Evolutionary conservation across 1,284 basidiomycete species (phyloP), one percentile per base, ranked within the genome.

Genomic region (Phylloboletellus chloephorus): DNA sequence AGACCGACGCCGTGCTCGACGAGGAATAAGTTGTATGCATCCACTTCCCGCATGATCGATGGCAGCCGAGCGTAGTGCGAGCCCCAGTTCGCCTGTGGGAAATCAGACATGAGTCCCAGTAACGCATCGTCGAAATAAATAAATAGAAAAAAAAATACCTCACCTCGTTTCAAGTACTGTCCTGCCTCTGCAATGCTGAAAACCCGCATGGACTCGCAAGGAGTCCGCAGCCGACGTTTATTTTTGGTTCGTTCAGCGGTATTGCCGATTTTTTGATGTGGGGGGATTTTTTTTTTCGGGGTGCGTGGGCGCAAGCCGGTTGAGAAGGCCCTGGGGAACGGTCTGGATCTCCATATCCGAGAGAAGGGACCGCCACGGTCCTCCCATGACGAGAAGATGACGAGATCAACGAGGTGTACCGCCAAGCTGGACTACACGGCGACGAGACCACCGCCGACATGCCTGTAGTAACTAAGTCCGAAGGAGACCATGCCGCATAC

Each of bases 101-200:
- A 65, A 37, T 69, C 49, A 5, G 46, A n/a, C n/a, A n/a, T n/a
- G n/a, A n/a, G n/a, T n/a, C n/a, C n/a, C n/a, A n/a, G n/a, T n/a
- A n/a, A n/a, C n/a, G n/a, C n/a, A n/a, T 46, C 45, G 72, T 49
- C 63, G 20, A 21, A 65, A n/a, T n/a, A n/a, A n/a, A n/a, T n/a
- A n/a, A n/a, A n/a, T n/a, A n/a, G n/a, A n/a, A n/a, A n/a, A n/a
- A n/a, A n/a, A n/a, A n/a, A n/a, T n/a, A n/a, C n/a, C n/a, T n/a
- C n/a, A n/a, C 68, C 59, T 72, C 67, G 44, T 71, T n/a, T 68
- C 34, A 67, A 55, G 49, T 66, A 65, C 60, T 68, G 13, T 60
- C 56, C 17, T 57, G 55, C 7, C 60, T 55, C 3, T 50, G 52
- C 34, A 44, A 11, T 54, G n/a, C n/a, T n/a, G n/a, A n/a, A n/a